phyloP scores from a whole-genome alignment of 2,329 filamentous ascomycete species.

The Fusarium tuaranense region DNA sequence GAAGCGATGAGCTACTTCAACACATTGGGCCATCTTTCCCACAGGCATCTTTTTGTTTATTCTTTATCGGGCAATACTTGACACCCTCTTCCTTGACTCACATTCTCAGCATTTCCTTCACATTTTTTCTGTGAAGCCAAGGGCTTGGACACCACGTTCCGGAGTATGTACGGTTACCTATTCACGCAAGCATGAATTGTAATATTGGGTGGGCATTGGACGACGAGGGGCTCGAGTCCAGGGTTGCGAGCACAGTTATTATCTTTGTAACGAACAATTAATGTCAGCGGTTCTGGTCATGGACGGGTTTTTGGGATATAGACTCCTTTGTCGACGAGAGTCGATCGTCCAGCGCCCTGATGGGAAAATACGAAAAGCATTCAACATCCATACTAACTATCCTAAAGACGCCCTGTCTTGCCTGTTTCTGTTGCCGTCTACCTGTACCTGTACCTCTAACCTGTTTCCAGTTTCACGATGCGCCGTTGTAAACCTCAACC shows the following conservation, averaged over 20 bases:
- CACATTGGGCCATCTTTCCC: slow-evolving; percentile 12
- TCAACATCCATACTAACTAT: slow-evolving; percentile 21
- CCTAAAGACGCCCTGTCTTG: background rate
- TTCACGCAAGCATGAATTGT: slow-evolving; percentile 24
- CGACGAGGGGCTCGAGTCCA: slow-evolving; percentile 10
- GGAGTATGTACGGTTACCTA: slow-evolving; percentile 12
- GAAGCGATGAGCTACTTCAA: slow-evolving; percentile 36
- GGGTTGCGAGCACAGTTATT: slow-evolving; percentile 22
- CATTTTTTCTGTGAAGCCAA: background rate
- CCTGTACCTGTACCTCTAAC: slow-evolving; percentile 6
- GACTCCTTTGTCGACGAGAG: slow-evolving; percentile 10
- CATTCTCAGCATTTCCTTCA: slow-evolving; percentile 30
- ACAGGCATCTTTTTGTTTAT: slow-evolving; percentile 30
- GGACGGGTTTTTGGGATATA: slow-evolving; percentile 12
- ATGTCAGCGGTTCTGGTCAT: slow-evolving; percentile 15
- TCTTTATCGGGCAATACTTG: slow-evolving; percentile 18
- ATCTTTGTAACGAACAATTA: slow-evolving; percentile 35
- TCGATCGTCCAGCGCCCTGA: slow-evolving; percentile 14
- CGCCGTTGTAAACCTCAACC: slow-evolving; percentile 3
- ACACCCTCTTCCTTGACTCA: slow-evolving; percentile 23
- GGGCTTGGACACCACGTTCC: slow-evolving; percentile 2
- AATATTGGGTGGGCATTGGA: slow-evolving; percentile 25
- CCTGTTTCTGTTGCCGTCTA: background rate
- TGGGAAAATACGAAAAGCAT: slow-evolving; percentile 29
- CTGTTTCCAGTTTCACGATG: background rate